These are phyloP conservation scores for Apiotrichum montevideense DNA, from an alignment of 1,284 basidiomycete genomes.

Conservation along the genomic window DNA sequence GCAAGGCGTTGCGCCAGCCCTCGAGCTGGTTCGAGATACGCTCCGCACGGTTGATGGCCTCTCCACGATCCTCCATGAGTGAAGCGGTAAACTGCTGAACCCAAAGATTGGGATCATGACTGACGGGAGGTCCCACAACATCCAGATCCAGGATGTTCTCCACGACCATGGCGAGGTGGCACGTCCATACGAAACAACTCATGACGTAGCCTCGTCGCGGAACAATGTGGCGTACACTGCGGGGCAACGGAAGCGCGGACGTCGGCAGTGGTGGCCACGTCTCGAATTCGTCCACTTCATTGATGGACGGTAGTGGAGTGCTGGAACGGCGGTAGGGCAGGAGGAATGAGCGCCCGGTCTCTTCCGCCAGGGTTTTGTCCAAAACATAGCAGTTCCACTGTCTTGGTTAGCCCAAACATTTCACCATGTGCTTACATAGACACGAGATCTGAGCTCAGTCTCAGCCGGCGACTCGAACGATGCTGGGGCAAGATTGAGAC, in stretches of 20 bases:
- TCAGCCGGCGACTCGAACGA: constrained; percentile 23
- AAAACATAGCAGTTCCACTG: constrained; percentile 48
- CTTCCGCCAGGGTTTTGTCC: constrained; percentile 47
- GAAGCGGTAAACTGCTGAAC: background rate
- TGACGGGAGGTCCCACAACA: constrained; percentile 16
- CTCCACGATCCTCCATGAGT: background rate
- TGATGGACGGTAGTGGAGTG: constrained; percentile 43
- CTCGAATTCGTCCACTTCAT: constrained; percentile 47
- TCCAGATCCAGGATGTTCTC: constrained; percentile 41
- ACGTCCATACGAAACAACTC: constrained; percentile 40
- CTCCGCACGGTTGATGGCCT: constrained; percentile 9
- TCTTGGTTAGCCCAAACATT: background rate
- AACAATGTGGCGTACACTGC: constrained; percentile 21
- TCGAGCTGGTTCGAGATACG: constrained; percentile 22
- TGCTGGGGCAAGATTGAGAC: constrained; percentile 40
- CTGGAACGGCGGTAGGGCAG: constrained; percentile 43
- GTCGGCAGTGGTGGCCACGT: constrained; percentile 39
- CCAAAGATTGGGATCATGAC: constrained; percentile 2
- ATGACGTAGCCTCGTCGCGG: constrained; percentile 31
- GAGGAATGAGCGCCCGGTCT: constrained; percentile 47
- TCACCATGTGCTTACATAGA: constrained; percentile 21
- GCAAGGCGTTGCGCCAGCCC: constrained; percentile 26
- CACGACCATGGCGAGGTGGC: constrained; percentile 38
- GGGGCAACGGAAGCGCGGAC: constrained; percentile 19
- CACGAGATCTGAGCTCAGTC: constrained; percentile 25